These are phyloP conservation scores for Aspergillus hiratsukae DNA, from an alignment of 2,329 filamentous ascomycete genomes.

Conservation along the genomic window DNA sequence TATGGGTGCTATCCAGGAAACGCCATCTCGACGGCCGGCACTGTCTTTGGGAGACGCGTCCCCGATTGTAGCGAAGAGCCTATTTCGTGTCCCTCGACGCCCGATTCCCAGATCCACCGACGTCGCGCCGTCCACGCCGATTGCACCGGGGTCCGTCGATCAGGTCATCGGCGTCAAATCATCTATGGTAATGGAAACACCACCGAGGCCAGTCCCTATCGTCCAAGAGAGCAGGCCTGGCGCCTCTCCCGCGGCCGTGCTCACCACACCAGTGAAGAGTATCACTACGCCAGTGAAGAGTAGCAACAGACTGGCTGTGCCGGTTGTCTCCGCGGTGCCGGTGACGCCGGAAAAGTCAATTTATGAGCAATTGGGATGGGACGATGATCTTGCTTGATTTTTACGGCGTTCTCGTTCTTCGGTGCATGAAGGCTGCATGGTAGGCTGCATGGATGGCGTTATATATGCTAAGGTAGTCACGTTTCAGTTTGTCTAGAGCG, in stretches of 20 bases:
- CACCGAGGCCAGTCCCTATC: slow-evolving; percentile 17
- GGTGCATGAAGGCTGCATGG: too few species aligned
- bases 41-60: slow-evolving; percentile 6
- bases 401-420: too few species aligned
- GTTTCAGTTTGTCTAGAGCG: too few species aligned
- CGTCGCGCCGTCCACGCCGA: slow-evolving; percentile 25
- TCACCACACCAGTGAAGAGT: not conserved
- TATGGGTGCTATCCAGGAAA: slow-evolving; percentile 32
- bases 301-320: slow-evolving; percentile 13
- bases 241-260: slow-evolving; percentile 2
- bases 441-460: too few species aligned
- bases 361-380: slow-evolving; percentile 43
- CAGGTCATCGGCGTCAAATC: slow-evolving; percentile 3
- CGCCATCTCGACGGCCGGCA: slow-evolving; percentile 32
- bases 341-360: slow-evolving; percentile 37
- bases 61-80: slow-evolving; percentile 15
- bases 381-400: slow-evolving; percentile 28
- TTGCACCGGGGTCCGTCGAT: slow-evolving; percentile 20
- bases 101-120: slow-evolving; percentile 21
- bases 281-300: not conserved
- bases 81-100: slow-evolving; percentile 25
- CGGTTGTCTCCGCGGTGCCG: slow-evolving; percentile 18
- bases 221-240: slow-evolving; percentile 8
- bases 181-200: slow-evolving; percentile 28
- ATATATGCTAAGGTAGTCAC: too few species aligned